These are phyloP conservation scores for Teratosphaeria epicoccoides DNA, from an alignment of 2,329 filamentous ascomycete species.

Conservation along the genomic window DNA sequence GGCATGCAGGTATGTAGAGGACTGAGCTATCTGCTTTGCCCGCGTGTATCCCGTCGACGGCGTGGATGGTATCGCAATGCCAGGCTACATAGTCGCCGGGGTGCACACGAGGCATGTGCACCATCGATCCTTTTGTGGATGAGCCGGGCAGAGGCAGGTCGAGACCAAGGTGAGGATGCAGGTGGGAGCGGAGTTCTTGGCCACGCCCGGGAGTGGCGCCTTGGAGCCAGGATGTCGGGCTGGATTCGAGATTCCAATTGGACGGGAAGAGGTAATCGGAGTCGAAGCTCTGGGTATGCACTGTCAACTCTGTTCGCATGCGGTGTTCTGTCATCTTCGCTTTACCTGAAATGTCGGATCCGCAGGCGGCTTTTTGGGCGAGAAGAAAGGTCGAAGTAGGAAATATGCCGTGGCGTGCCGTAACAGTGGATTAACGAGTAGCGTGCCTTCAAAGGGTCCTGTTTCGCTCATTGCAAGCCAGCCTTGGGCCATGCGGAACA, in stretches of 20 bases:
- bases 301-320: too few species aligned
- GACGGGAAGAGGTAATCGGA: conserved; percentile 38
- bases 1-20: conserved; percentile 79
- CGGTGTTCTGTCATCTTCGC: too few species aligned
- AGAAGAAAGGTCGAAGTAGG: conserved; percentile 76
- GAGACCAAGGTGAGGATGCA: conserved; percentile 62
- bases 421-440: conserved; percentile 71
- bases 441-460: conserved; percentile 63
- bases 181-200: conserved; percentile 53
- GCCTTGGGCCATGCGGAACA: conserved; percentile 83
- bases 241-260: conserved; percentile 51
- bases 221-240: conserved; percentile 52
- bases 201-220: conserved; percentile 58
- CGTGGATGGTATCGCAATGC: conserved; percentile 67
- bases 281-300: conserved; percentile 26
- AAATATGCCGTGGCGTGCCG: conserved; percentile 67
- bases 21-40: conserved; percentile 70
- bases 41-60: conserved; percentile 67
- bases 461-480: conserved; percentile 75
- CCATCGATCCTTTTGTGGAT: conserved; percentile 49
- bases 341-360: conserved; percentile 15
- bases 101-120: conserved; percentile 56
- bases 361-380: conserved; percentile 34
- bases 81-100: conserved; percentile 67
- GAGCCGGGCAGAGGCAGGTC: conserved; percentile 21